These are phyloP conservation scores for Canna indica DNA, from an alignment of 176 grass and related monocot genomes.

Conservation along the genomic window DNA sequence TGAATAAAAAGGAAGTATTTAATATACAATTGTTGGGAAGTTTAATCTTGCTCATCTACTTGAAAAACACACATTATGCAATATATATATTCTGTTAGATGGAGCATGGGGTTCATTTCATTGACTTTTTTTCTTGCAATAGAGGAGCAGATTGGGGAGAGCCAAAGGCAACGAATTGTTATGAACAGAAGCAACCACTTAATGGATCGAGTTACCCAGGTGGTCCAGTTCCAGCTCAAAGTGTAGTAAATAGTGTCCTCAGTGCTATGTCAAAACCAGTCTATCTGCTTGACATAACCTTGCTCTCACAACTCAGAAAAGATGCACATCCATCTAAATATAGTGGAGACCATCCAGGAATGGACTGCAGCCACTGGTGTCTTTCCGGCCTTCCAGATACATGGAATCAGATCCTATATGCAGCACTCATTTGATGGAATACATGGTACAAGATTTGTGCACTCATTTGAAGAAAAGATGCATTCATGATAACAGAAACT, in stretches of 20 bases:
- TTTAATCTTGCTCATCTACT: no score
- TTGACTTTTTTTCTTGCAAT: neutral
- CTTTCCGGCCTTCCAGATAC: conserved; percentile 80
- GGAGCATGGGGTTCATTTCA: no score
- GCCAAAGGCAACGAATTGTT: conserved; percentile 32
- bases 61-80: no score
- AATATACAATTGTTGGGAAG: no score
- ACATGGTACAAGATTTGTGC: no score
- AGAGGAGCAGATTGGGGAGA: conserved; percentile 71
- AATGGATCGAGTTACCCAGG: conserved; percentile 47
- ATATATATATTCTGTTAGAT: no score
- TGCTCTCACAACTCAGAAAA: conserved; percentile 78
- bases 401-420: conserved; percentile 92
- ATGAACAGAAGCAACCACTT: conserved; percentile 47
- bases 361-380: conserved; percentile 99
- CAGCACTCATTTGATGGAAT: conserved; percentile 24
- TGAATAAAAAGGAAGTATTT: no score
- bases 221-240: conserved; percentile 40
- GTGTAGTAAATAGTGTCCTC: conserved; percentile 43
- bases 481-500: no score
- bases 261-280: conserved; percentile 56
- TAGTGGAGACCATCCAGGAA: conserved; percentile 67
- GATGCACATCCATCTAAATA: conserved; percentile 72
- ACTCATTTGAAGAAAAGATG: no score
- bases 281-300: conserved; percentile 81